phyloP scores from a whole-genome alignment of 108 stramenopile genomes.

The Mediolabrus comicus region DNA sequence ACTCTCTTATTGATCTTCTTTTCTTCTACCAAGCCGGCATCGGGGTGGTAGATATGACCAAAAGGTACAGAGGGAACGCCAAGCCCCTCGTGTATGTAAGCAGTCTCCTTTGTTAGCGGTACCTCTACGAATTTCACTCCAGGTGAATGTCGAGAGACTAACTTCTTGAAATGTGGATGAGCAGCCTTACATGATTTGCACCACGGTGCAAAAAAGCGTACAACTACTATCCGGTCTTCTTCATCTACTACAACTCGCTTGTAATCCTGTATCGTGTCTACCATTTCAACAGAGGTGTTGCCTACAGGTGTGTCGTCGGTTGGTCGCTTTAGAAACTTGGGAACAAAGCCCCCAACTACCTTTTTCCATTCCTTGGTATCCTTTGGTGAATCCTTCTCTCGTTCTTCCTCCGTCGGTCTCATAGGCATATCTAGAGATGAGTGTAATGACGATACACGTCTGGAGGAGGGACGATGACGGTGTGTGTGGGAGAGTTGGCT shows the following conservation, averaged over 20 bases:
- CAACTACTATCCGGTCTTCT: slow-evolving; percentile 44
- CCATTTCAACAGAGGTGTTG: slow-evolving; percentile 25
- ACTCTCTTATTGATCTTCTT: slow-evolving; percentile 53
- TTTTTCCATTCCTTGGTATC: slow-evolving; percentile 39
- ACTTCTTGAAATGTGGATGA: slow-evolving; percentile 43
- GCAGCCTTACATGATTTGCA: slow-evolving; percentile 73
- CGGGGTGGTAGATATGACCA: slow-evolving; percentile 76
- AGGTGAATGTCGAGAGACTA: slow-evolving; percentile 44
- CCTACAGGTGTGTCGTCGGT: background rate
- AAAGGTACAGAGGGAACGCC: slow-evolving; percentile 68
- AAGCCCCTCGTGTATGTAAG: slow-evolving; percentile 67
- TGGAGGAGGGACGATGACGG: background rate
- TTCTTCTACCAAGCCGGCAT: slow-evolving; percentile 65
- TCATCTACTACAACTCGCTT: slow-evolving; percentile 59
- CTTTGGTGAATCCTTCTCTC: slow-evolving; percentile 28
- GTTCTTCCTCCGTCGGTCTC: slow-evolving; percentile 42
- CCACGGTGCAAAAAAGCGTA: slow-evolving; percentile 69
- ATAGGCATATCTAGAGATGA: slow-evolving; percentile 22
- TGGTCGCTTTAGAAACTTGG: slow-evolving; percentile 38
- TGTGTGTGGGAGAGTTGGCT: background rate
- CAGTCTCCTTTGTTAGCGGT: slow-evolving; percentile 64
- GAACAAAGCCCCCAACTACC: slow-evolving; percentile 47
- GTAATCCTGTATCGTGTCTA: slow-evolving; percentile 55
- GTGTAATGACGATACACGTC: background rate
- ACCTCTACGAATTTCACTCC: slow-evolving; percentile 77